Conservation (phyloP, 495 filamentous ascomycete species). For the Daldinia bambusicola region DNA sequence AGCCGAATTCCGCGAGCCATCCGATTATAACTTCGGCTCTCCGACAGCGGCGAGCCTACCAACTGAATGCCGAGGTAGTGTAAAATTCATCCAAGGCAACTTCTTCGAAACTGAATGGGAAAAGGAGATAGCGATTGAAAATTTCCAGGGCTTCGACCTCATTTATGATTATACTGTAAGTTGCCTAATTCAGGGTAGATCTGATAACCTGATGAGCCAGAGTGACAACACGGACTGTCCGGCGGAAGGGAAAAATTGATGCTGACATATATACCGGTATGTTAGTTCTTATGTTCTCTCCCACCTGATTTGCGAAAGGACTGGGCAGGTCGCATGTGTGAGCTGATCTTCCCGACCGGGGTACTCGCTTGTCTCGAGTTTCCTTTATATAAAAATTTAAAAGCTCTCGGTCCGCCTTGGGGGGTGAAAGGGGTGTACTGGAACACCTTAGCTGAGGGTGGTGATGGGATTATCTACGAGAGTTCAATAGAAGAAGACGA, state of each 20-base stretch:
- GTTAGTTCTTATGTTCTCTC: conserved; percentile 80
- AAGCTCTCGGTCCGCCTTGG: conserved; percentile 73
- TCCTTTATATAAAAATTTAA: conserved; percentile 73
- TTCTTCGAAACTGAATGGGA: conserved; percentile 77
- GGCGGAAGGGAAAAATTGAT: not conserved
- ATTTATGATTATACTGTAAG: conserved; percentile 84
- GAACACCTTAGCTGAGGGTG: conserved; percentile 70
- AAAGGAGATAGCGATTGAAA: conserved; percentile 46
- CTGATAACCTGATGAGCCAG: not conserved
- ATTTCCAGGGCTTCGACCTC: conserved; percentile 70
- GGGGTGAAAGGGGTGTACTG: conserved; percentile 70
- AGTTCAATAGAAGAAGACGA: conserved; percentile 44
- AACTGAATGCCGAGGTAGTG: conserved; percentile 59
- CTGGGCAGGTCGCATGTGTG: conserved; percentile 72
- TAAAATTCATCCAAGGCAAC: conserved; percentile 69
- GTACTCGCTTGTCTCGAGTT: conserved; percentile 81
- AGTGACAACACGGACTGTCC: not conserved
- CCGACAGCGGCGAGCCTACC: conserved; percentile 45
- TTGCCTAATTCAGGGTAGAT: not conserved
- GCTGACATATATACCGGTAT: not conserved
- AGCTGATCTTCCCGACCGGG: conserved; percentile 68
- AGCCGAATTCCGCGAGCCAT: conserved; percentile 34
- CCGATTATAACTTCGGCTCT: conserved; percentile 55
- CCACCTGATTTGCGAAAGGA: conserved; percentile 67
- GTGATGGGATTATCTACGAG: conserved; percentile 68